Conservation (phyloP, 805 yeast species). For the Ogataea trehalophila region DNA sequence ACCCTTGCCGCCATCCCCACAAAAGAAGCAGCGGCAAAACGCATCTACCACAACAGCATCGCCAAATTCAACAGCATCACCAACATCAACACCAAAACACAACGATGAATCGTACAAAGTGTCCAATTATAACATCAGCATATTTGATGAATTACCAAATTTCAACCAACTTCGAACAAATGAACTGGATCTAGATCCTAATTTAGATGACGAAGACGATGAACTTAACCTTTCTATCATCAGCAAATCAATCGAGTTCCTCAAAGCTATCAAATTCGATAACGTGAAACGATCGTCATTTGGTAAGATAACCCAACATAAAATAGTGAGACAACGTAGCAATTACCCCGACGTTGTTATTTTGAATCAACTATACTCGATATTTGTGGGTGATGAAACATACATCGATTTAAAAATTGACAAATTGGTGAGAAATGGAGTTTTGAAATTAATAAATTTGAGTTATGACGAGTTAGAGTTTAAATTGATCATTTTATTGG, state of each 20-base stretch:
- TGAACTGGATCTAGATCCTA: slow-evolving; percentile 6
- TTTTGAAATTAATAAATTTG: slow-evolving; percentile 26
- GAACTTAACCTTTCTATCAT: slow-evolving; percentile 12
- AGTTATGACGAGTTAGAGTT: slow-evolving; percentile 14
- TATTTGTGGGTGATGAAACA: slow-evolving; percentile 43
- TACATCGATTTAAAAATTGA: slow-evolving; percentile 45
- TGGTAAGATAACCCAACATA: no score
- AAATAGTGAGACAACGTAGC: slow-evolving; percentile 12
- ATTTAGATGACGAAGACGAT: slow-evolving; percentile 13
- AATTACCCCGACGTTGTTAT: slow-evolving; percentile 38
- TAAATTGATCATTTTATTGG: slow-evolving; percentile 21
- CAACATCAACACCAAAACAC: neutral
- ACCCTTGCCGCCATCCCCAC: slow-evolving; percentile 1
- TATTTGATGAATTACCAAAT: slow-evolving; percentile 11
- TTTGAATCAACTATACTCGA: slow-evolving; percentile 44
- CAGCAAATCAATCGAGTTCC: slow-evolving; percentile 14
- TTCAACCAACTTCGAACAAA: slow-evolving; percentile 5
- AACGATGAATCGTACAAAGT: slow-evolving; percentile 9
- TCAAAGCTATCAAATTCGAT: slow-evolving; percentile 19
- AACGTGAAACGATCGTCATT: slow-evolving; percentile 6
- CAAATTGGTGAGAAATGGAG: slow-evolving; percentile 32
- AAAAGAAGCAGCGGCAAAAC: slow-evolving; percentile 1
- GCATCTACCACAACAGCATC: neutral
- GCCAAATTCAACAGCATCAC: neutral
- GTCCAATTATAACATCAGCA: slow-evolving; percentile 11